These are phyloP conservation scores for Saturnispora galanensis DNA, from an alignment of 805 yeast genomes.

Conservation along the genomic window DNA sequence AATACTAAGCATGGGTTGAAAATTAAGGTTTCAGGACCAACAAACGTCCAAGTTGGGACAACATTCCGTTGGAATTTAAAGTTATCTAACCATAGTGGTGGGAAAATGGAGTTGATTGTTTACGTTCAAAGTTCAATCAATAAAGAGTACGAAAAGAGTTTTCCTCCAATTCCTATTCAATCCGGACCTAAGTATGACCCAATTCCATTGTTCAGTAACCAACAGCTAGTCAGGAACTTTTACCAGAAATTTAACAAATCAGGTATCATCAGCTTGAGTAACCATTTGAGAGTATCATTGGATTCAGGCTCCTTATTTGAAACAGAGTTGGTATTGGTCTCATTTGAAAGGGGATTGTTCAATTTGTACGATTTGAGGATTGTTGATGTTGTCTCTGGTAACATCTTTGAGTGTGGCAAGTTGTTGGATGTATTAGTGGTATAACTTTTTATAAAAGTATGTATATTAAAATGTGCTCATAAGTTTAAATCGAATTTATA, in stretches of 20 bases:
- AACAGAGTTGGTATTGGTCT: conserved; percentile 49
- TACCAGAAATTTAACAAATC: conserved; percentile 32
- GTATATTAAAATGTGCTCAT: background rate
- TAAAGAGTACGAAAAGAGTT: conserved; percentile 28
- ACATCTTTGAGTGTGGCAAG: conserved; percentile 59
- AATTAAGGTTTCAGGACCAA: conserved; percentile 53
- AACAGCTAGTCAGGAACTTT: conserved; percentile 20
- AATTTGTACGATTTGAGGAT: conserved; percentile 56
- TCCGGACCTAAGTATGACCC: conserved; percentile 18
- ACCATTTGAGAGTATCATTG: conserved; percentile 52
- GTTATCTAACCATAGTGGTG: conserved; percentile 50
- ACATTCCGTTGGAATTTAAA: conserved; percentile 55
- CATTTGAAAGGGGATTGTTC: conserved; percentile 55
- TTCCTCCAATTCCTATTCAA: conserved; percentile 28
- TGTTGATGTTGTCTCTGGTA: conserved; percentile 55
- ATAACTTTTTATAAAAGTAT: conserved; percentile 5
- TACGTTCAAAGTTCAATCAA: conserved; percentile 30
- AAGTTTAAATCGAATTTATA: conserved; percentile 5
- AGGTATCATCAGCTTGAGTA: conserved; percentile 56
- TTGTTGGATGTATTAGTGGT: conserved; percentile 59
- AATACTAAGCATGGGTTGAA: conserved; percentile 27
- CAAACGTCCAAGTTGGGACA: conserved; percentile 50
- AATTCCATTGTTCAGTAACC: conserved; percentile 23
- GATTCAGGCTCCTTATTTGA: conserved; percentile 58
- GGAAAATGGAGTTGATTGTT: conserved; percentile 42